Percentiles rank a stretch among this genome's conserved stretches.
These are phyloP conservation scores for Kernera saxatilis DNA, from an alignment of 345 rosid species.

Conservation along the genomic window DNA sequence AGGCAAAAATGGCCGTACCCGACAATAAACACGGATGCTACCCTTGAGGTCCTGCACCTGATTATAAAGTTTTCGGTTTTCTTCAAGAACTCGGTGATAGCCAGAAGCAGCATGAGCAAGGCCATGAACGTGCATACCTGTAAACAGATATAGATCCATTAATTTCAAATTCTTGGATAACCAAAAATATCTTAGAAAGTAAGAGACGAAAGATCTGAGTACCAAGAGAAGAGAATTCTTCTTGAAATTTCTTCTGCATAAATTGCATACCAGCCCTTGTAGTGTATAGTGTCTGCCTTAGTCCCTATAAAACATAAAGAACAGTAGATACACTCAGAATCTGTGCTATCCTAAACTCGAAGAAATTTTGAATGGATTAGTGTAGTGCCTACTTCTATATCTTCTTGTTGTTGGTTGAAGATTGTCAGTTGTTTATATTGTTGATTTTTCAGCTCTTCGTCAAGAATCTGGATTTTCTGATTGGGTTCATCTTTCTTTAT, in stretches of 20 bases:
- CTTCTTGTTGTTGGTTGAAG: conserved; percentile 69
- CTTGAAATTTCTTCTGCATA: conserved; percentile 75
- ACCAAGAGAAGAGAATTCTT: conserved; percentile 85
- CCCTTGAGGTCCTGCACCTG: conserved; percentile 98
- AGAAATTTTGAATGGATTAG: background rate
- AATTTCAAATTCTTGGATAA: background rate
- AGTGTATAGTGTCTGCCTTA: conserved; percentile 54
- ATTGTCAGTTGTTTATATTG: conserved; percentile 45
- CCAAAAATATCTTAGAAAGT: background rate
- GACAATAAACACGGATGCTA: conserved; percentile 92
- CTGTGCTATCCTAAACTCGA: background rate
- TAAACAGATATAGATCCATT: conserved; percentile 11
- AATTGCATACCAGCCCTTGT: conserved; percentile 90
- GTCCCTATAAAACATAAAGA: conserved; percentile 43
- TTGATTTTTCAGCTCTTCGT: conserved; percentile 47
- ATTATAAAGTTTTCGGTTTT: conserved; percentile 91
- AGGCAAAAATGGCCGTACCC: conserved; percentile 84
- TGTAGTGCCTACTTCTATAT: conserved; percentile 48
- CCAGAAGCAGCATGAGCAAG: conserved; percentile 95
- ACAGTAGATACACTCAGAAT: background rate
- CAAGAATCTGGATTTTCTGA: conserved; percentile 33
- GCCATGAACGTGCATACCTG: conserved; percentile 81
- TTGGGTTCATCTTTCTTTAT: conserved; percentile 44
- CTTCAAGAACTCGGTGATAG: conserved; percentile 87
- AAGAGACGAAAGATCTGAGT: conserved; percentile 9